Base-by-base conservation (phyloP, 345 rosid genomes). In the Kernera saxatilis region DNA sequence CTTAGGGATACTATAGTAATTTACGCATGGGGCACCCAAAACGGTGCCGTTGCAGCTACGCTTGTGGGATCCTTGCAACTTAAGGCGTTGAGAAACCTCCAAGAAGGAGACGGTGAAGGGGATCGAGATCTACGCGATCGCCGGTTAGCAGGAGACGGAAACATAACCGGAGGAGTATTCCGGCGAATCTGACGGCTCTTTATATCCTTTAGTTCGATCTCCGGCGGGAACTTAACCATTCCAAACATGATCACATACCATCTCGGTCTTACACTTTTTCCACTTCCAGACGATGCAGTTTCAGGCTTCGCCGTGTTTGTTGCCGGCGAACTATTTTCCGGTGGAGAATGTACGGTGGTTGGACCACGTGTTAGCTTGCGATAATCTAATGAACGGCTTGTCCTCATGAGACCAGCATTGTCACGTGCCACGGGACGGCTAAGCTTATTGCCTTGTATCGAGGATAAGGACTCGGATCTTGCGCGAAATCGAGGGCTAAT, bases 211-310 rank as follows among this genome's bases (percentile, higher is more conserved):
- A 90, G 84, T 59, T 86, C 89, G 76, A 83, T 85, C 72, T 72
- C 91, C 23, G 80, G 81, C 3, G 92, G 88, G 11, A 82, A 80
- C 82, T 78, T 82, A 25, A 81, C 79, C 77, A 80, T 77, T 32
- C 95, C 92, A 56, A 90, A 84, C 86, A 85, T 78, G 54, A 85
- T 79, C 60, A 83, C 41, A 5, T 74, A 87, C 97, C 94, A 88
- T 73, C 82, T 72, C 5, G 87, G 88, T 82, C 76, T 85, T 15
- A 79, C 73, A 55, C 49, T 55, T 64, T 76, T 76, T 10, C 53
- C 64, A 33, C 17, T 49, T 40, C 45, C 37, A 0, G 49, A 54
- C 3, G 59, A 8, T 4, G 41, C 18, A 25, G 65, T 22, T 55
- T 76, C 75, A 5, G 54, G 2, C 54, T 55, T 70, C 2, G 40